Percentiles rank a stretch among this genome's conserved stretches.
phyloP scores from a whole-genome alignment of 208 protist species.

The Leishmania mexicana region DNA sequence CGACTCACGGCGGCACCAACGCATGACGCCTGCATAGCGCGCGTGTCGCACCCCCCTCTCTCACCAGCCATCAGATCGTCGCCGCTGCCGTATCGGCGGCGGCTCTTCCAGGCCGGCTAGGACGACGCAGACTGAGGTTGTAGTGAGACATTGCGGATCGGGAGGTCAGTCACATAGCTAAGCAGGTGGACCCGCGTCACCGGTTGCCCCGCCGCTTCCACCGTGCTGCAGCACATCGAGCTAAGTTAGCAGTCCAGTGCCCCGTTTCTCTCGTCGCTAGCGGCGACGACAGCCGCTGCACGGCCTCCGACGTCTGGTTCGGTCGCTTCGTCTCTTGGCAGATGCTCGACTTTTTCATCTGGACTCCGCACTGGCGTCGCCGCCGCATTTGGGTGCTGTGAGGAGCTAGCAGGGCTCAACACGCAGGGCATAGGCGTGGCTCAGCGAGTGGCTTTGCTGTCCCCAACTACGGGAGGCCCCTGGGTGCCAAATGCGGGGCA shows the following conservation, averaged over 20 bases:
- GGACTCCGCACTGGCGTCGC: background rate
- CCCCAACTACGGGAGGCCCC: background rate
- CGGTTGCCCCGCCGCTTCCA: background rate
- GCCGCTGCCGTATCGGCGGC: background rate
- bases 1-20: background rate
- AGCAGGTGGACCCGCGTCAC: background rate
- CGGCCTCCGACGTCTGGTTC: background rate
- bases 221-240: background rate
- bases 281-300: background rate
- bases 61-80: background rate
- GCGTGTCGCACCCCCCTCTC: background rate
- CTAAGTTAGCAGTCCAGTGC: background rate
- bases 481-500: background rate
- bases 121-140: background rate
- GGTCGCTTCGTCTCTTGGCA: background rate
- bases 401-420: conserved; percentile 15
- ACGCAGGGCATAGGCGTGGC: conserved; percentile 3
- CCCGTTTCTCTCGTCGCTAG: background rate
- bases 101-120: background rate
- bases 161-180: background rate
- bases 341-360: background rate
- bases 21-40: background rate
- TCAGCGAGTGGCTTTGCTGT: conserved; percentile 2
- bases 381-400: conserved; percentile 14
- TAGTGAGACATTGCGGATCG: background rate